Conservation (phyloP, 1,139 yeast genomes). For the Nematodospora anomalae region DNA sequence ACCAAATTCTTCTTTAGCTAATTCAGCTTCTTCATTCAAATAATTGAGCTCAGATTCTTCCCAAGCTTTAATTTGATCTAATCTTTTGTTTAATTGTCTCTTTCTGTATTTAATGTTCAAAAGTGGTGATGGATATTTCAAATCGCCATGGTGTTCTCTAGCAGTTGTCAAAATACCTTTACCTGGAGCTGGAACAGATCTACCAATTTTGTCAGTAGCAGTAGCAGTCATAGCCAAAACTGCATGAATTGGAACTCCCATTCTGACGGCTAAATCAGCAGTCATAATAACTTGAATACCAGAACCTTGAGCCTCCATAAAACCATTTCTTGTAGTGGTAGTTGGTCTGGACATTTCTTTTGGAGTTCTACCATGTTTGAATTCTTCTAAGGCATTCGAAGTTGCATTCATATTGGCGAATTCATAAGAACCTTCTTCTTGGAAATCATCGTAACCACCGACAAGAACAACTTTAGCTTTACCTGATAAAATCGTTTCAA, state of each 20-base stretch:
- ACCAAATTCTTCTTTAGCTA: constrained; percentile 70
- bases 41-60: constrained; percentile 73
- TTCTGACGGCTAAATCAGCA: constrained; percentile 87
- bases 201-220: constrained; percentile 97
- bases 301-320: constrained; percentile 99
- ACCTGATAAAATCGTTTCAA: constrained; percentile 87
- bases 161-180: constrained; percentile 98
- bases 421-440: constrained; percentile 97
- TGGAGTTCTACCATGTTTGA: constrained; percentile 96
- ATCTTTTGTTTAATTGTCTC: constrained; percentile 83
- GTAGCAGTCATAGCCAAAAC: constrained; percentile 92
- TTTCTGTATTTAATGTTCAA: constrained; percentile 91
- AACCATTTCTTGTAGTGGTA: constrained; percentile 93
- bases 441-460: constrained; percentile 99
- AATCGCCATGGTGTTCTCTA: constrained; percentile 83
- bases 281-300: constrained; percentile 97
- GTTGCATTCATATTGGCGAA: constrained; percentile 99
- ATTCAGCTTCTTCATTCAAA: constrained; percentile 48
- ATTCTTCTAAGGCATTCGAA: constrained; percentile 81
- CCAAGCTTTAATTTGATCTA: constrained; percentile 79
- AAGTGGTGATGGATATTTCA: constrained; percentile 78
- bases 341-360: constrained; percentile 98
- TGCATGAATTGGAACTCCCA: constrained; percentile 99
- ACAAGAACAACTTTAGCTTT: constrained; percentile 95
- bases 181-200: constrained; percentile 99